Conservation (phyloP, 768 basidiomycete genomes). For the Leucocoprinus birnbaumii region DNA sequence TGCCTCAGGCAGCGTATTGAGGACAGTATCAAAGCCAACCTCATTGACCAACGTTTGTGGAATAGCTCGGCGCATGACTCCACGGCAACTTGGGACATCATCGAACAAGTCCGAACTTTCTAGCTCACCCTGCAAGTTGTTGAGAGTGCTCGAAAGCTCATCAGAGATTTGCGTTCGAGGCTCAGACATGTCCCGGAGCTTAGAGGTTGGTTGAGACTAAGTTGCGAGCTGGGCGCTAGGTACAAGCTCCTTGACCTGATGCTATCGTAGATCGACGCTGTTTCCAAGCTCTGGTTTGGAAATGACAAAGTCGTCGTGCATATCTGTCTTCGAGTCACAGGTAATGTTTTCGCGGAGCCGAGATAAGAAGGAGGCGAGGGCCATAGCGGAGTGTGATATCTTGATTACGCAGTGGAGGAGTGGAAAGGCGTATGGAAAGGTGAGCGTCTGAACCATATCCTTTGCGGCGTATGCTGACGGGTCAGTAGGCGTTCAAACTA, state of each 20-base stretch:
- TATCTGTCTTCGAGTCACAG: no score
- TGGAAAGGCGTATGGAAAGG: conserved; percentile 70
- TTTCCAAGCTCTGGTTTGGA: no score
- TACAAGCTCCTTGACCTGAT: no score
- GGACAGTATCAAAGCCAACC: conserved; percentile 75
- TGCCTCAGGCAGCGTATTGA: conserved; percentile 75
- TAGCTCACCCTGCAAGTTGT: conserved; percentile 89
- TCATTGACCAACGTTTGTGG: conserved; percentile 85
- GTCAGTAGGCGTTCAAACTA: conserved; percentile 51
- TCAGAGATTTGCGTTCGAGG: conserved; percentile 92
- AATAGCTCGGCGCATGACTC: conserved; percentile 80
- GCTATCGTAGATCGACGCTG: no score
- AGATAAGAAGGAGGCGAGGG: conserved; percentile 33
- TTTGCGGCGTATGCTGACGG: background rate
- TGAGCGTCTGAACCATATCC: conserved; percentile 25
- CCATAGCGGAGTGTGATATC: conserved; percentile 58
- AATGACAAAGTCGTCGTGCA: no score
- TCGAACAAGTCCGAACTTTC: conserved; percentile 89
- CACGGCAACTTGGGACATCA: conserved; percentile 68
- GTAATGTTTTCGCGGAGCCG: no score
- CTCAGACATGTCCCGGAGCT: no score
- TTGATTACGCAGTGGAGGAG: conserved; percentile 65
- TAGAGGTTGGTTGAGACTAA: no score
- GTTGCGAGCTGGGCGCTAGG: no score
- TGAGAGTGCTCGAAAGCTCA: conserved; percentile 85